phyloP scores from a whole-genome alignment of 495 filamentous ascomycete species.

The Hypoxylon subgilvum region DNA sequence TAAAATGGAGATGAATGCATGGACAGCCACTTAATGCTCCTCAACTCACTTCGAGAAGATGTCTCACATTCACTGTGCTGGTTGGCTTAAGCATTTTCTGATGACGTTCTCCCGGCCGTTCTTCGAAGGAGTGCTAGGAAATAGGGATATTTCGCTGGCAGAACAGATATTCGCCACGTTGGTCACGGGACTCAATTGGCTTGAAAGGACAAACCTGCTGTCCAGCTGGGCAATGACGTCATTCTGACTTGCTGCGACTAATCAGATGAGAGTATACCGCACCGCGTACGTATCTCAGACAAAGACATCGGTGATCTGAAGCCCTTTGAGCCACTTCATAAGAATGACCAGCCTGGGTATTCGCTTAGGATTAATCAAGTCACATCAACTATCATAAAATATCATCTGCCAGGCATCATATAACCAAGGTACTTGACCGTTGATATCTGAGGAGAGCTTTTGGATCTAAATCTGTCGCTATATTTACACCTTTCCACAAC shows the following conservation, averaged over 20 bases:
- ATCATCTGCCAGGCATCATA: not conserved
- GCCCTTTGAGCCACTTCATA: not conserved
- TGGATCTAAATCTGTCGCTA: too few species aligned
- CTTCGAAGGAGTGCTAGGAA: too few species aligned
- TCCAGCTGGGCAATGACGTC: slow-evolving; percentile 36
- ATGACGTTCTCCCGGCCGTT: not conserved
- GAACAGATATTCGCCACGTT: slow-evolving; percentile 29
- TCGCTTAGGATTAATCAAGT: too few species aligned
- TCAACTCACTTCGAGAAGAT: too few species aligned
- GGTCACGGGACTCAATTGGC: slow-evolving; percentile 3
- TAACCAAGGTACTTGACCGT: not conserved
- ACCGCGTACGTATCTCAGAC: slow-evolving; percentile 11
- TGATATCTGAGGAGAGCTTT: not conserved
- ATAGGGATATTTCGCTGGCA: too few species aligned
- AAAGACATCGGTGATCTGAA: not conserved
- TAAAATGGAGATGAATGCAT: too few species aligned
- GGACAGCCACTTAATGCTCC: too few species aligned
- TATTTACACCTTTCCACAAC: not conserved
- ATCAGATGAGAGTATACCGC: slow-evolving; percentile 27
- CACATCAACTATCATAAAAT: not conserved
- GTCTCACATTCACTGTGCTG: too few species aligned
- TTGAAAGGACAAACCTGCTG: slow-evolving; percentile 30
- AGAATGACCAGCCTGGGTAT: too few species aligned
- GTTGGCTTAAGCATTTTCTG: too few species aligned
- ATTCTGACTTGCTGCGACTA: slow-evolving; percentile 16